Evolutionary conservation across 805 yeast genomes (phyloP).

Genomic region (Candida andamanensis): DNA sequence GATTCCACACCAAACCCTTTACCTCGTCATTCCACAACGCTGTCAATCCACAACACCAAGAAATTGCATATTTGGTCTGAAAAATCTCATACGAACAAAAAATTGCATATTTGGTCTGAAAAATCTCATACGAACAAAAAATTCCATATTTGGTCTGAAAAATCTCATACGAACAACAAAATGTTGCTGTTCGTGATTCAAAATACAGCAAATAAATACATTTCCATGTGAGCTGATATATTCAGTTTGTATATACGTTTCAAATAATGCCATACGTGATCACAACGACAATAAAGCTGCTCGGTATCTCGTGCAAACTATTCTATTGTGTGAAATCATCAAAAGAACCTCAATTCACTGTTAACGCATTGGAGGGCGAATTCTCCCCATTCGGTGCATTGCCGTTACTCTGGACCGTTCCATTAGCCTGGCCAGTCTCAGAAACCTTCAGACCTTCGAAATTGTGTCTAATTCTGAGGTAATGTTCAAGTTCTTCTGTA

Average conservation of each 20-base stretch:
- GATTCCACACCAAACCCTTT: too few species aligned
- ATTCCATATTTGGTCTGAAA: background rate
- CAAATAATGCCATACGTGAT: conserved; percentile 3
- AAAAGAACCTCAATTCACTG: too few species aligned
- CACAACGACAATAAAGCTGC: too few species aligned
- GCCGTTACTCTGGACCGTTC: conserved; percentile 3
- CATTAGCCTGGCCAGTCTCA: too few species aligned
- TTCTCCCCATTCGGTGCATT: too few species aligned
- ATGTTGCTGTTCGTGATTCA: background rate
- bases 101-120: background rate
- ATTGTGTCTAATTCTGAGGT: conserved; percentile 67
- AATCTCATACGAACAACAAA: too few species aligned
- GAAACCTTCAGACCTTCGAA: conserved; percentile 70
- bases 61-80: background rate
- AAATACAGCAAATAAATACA: background rate
- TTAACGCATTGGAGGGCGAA: too few species aligned
- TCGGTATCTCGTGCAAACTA: too few species aligned
- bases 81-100: too few species aligned
- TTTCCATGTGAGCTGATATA: background rate
- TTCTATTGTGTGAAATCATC: too few species aligned
- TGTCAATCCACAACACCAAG: too few species aligned
- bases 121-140: background rate
- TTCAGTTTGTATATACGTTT: background rate
- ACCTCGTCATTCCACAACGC: too few species aligned
- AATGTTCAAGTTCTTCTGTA: conserved; percentile 79